Percentiles rank a stretch among this genome's conserved stretches.
Conservation (phyloP, 352 stramenopile genomes). For the Pythium phragmiticola region DNA sequence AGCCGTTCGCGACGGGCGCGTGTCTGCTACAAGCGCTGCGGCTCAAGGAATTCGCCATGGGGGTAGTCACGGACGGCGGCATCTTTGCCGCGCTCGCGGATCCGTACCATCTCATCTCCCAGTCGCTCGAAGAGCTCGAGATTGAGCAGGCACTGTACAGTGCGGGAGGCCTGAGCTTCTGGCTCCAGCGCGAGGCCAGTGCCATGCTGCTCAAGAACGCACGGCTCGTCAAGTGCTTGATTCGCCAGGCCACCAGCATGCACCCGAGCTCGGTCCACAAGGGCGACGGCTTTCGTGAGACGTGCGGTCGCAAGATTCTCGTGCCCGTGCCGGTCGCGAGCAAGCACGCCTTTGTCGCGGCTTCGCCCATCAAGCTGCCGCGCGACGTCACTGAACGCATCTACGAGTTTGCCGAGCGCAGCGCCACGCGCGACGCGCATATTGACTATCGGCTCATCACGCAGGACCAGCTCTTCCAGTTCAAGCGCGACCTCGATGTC, state of each 20-base stretch:
- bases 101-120: slow-evolving; percentile 15
- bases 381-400: slow-evolving; percentile 16
- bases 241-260: slow-evolving; percentile 21
- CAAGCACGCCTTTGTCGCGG: slow-evolving; percentile 10
- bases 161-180: slow-evolving; percentile 20
- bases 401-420: slow-evolving; percentile 13
- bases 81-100: slow-evolving; percentile 18
- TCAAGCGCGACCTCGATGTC: slow-evolving; percentile 14
- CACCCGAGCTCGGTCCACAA: slow-evolving; percentile 18
- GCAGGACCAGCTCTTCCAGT: slow-evolving; percentile 13
- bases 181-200: slow-evolving; percentile 21
- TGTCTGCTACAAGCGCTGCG: slow-evolving; percentile 14
- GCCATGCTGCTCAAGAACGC: slow-evolving; percentile 26
- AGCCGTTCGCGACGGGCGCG: neutral
- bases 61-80: slow-evolving; percentile 12
- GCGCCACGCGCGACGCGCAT: slow-evolving; percentile 12
- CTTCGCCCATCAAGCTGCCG: slow-evolving; percentile 13
- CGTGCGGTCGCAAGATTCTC: slow-evolving; percentile 7
- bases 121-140: slow-evolving; percentile 19
- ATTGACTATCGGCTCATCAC: slow-evolving; percentile 23
- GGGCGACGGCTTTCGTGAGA: slow-evolving; percentile 16
- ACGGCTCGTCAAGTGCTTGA: slow-evolving; percentile 19
- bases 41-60: slow-evolving; percentile 20
- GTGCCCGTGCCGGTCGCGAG: slow-evolving; percentile 4
- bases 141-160: slow-evolving; percentile 22